Conservation (phyloP, 768 basidiomycete species). For the Pluteus cervinus region DNA sequence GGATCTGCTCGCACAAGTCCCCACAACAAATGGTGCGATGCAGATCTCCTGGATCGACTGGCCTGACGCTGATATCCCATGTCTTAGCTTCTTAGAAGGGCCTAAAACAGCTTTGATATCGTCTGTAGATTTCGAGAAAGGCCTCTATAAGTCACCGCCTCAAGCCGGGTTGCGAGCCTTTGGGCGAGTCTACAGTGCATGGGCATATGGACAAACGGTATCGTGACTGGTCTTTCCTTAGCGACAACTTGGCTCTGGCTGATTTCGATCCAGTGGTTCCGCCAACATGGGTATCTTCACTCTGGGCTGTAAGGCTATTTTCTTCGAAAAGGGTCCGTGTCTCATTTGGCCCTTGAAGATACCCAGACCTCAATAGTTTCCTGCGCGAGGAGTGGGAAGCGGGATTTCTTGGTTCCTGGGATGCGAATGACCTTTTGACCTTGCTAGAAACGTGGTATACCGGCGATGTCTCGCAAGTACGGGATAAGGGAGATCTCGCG, state of each 20-base stretch:
- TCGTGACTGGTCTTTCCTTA: slow-evolving; percentile 9
- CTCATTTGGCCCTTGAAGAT: slow-evolving; percentile 22
- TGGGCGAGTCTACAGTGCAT: slow-evolving; percentile 48
- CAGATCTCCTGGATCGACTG: not conserved
- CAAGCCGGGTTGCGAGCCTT: slow-evolving; percentile 50
- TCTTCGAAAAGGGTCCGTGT: not conserved
- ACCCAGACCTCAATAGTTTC: slow-evolving; percentile 42
- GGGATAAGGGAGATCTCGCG: slow-evolving; percentile 35
- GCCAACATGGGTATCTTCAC: slow-evolving; percentile 38
- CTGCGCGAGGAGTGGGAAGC: slow-evolving; percentile 48
- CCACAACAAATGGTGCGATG: slow-evolving; percentile 46
- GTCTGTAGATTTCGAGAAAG: slow-evolving; percentile 49
- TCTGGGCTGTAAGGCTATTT: slow-evolving; percentile 27
- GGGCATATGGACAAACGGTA: slow-evolving; percentile 54
- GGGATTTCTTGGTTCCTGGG: slow-evolving; percentile 36
- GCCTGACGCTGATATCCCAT: not conserved
- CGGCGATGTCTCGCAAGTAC: slow-evolving; percentile 41
- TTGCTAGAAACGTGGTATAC: slow-evolving; percentile 45
- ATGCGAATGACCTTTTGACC: slow-evolving; percentile 49
- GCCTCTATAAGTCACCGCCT: slow-evolving; percentile 43
- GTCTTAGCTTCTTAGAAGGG: slow-evolving; percentile 50
- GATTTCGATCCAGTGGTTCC: slow-evolving; percentile 41
- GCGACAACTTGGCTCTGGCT: not conserved
- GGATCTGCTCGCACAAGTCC: slow-evolving; percentile 51
- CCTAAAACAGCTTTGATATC: slow-evolving; percentile 47